These are phyloP conservation scores for Ampelocalamus luodianensis DNA, from an alignment of 176 grass and related monocot species.

Conservation along the genomic window DNA sequence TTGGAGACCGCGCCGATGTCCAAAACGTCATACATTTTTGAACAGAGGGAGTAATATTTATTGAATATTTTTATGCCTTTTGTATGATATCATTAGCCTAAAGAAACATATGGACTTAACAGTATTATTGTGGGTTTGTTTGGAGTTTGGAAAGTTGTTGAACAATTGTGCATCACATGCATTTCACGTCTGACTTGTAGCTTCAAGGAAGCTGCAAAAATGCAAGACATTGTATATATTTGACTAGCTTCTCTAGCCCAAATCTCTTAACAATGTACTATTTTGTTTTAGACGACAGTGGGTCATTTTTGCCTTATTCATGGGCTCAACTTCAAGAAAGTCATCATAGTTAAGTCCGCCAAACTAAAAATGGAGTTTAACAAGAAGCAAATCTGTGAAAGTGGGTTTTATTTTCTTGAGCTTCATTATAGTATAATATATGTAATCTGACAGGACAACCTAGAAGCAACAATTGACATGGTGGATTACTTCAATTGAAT, in stretches of 20 bases:
- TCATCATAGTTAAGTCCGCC: background rate
- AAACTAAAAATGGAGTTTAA: background rate
- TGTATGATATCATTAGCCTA: background rate
- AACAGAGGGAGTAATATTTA: background rate
- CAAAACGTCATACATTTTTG: too few species aligned
- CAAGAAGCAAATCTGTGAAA: background rate
- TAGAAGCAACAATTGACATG: constrained; percentile 5
- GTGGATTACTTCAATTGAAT: background rate
- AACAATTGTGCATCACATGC: background rate
- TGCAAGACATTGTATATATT: background rate
- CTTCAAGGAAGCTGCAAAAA: constrained; percentile 21
- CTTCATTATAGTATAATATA: background rate
- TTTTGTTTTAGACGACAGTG: background rate
- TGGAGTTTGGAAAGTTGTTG: background rate
- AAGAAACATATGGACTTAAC: background rate
- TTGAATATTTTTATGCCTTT: background rate
- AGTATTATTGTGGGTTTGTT: background rate
- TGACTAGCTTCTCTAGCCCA: background rate
- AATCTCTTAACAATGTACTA: background rate
- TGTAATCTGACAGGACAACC: background rate
- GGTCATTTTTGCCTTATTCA: constrained; percentile 4
- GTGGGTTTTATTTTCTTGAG: background rate
- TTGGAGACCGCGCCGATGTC: too few species aligned
- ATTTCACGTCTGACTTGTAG: background rate
- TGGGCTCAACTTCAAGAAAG: background rate